Percentiles rank a stretch among this genome's conserved stretches.
Evolutionary conservation across 768 basidiomycete species (phyloP).

Genomic region (Auricularia cornea): DNA sequence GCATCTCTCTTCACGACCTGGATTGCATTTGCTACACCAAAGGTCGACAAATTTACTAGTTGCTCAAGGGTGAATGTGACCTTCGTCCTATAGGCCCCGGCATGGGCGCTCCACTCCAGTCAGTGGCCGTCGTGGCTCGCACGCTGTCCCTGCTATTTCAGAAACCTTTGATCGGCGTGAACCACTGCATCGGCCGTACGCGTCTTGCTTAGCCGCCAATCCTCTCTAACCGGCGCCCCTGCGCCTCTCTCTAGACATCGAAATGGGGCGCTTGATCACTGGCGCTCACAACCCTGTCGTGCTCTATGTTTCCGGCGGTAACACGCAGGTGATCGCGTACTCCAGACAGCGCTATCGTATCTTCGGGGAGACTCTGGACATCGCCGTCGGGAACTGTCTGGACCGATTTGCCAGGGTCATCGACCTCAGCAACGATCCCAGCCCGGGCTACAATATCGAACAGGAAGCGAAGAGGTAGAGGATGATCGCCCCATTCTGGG

Average conservation of each 20-base stretch:
- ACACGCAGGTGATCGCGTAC: conserved; percentile 98
- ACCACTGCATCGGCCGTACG: conserved; percentile 97
- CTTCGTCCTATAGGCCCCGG: conserved; percentile 67
- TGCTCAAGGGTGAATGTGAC: background rate
- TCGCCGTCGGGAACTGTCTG: conserved; percentile 98
- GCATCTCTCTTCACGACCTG: conserved; percentile 62
- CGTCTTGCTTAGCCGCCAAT: conserved; percentile 11
- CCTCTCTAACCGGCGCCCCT: conserved; percentile 24
- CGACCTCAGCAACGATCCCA: conserved; percentile 89
- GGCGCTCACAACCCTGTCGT: conserved; percentile 93
- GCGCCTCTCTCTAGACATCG: conserved; percentile 55
- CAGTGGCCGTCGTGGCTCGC: conserved; percentile 88
- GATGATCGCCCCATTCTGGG: conserved; percentile 3
- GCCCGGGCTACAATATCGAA: conserved; percentile 96
- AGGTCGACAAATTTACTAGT: conserved; percentile 41
- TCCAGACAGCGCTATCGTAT: conserved; percentile 96
- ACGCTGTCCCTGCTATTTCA: conserved; percentile 79
- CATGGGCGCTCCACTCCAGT: conserved; percentile 96
- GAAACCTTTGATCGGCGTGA: conserved; percentile 95
- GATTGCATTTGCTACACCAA: conserved; percentile 98
- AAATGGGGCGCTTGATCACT: conserved; percentile 95
- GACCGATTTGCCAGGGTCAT: conserved; percentile 96
- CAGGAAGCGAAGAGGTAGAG: conserved; percentile 82
- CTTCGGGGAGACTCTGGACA: conserved; percentile 97
- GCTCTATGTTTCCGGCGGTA: conserved; percentile 96